These are phyloP conservation scores for Pilatotrama ljubarskyi DNA, from an alignment of 768 basidiomycete species.

Conservation along the genomic window DNA sequence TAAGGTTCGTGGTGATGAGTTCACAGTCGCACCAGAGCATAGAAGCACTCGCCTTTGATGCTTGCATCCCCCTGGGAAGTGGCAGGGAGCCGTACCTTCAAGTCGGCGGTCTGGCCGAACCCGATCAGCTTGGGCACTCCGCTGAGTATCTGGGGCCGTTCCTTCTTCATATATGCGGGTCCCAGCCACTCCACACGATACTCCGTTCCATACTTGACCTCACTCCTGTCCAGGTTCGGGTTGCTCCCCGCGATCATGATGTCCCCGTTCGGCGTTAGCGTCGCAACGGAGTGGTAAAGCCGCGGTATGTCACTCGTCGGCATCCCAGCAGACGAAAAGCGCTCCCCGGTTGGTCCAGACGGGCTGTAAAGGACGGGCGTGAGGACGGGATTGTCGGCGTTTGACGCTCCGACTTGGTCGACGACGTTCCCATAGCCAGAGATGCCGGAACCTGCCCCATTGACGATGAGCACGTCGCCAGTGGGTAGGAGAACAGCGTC, in stretches of 20 bases:
- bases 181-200: constrained; percentile 86
- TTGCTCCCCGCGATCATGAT: constrained; percentile 84
- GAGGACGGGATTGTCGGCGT: constrained; percentile 72
- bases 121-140: constrained; percentile 38
- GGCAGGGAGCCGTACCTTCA: constrained; percentile 46
- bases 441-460: constrained; percentile 72
- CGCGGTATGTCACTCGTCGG: constrained; percentile 68
- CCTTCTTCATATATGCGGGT: constrained; percentile 74
- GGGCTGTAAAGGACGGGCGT: constrained; percentile 74
- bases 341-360: constrained; percentile 46
- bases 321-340: constrained; percentile 62
- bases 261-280: constrained; percentile 67
- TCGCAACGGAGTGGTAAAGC: constrained; percentile 84
- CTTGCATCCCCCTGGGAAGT: constrained; percentile 27
- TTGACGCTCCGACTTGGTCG: constrained; percentile 69
- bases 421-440: constrained; percentile 78
- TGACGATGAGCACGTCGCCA: constrained; percentile 71
- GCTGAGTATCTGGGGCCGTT: constrained; percentile 53
- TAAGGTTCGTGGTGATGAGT: not conserved
- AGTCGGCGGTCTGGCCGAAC: constrained; percentile 47
- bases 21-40: not conserved
- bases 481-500: constrained; percentile 82
- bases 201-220: constrained; percentile 74
- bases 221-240: constrained; percentile 79
- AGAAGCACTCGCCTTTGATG: constrained; percentile 51